These are phyloP conservation scores for Asclepias syriaca DNA, from an alignment of 257 asterid genomes.

Conservation along the genomic window DNA sequence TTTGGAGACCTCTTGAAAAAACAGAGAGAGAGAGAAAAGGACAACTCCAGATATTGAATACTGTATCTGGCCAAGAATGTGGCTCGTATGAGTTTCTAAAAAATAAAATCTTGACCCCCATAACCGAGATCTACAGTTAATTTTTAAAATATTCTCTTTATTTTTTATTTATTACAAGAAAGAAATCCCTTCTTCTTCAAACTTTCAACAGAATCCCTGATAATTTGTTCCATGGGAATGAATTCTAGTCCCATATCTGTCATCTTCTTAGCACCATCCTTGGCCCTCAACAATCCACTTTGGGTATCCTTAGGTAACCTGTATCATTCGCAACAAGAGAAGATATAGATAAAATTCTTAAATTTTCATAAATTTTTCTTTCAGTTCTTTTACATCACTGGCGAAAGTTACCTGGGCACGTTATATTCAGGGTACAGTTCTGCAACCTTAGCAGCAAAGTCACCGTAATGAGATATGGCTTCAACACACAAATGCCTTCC, in stretches of 20 bases:
- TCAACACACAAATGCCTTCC: conserved; percentile 83
- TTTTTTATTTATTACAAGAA: conserved; percentile 20
- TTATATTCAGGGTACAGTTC: conserved; percentile 70
- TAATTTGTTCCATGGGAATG: conserved; percentile 65
- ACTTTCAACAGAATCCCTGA: conserved; percentile 68
- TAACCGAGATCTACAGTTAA: too few relatives aligned
- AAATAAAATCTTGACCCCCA: neutral
- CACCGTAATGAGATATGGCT: conserved; percentile 67
- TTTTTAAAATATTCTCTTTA: too few relatives aligned
- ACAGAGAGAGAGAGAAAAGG: too few relatives aligned
- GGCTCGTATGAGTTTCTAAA: neutral
- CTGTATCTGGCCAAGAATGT: neutral
- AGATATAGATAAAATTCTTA: too few relatives aligned
- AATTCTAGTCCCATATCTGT: conserved; percentile 69
- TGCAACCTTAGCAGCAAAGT: conserved; percentile 75
- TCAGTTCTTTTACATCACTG: too few relatives aligned
- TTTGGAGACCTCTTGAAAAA: too few relatives aligned
- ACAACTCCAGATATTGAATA: neutral
- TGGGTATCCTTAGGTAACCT: conserved; percentile 73
- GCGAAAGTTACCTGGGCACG: conserved; percentile 47
- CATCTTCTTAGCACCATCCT: conserved; percentile 61
- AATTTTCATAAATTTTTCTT: too few relatives aligned
- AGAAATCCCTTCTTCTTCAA: conserved; percentile 62
- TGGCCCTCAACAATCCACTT: conserved; percentile 61
- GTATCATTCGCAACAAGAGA: neutral